Base-by-base conservation (phyloP, 2,329 filamentous ascomycete genomes). In the Beauveria pseudobassiana region DNA sequence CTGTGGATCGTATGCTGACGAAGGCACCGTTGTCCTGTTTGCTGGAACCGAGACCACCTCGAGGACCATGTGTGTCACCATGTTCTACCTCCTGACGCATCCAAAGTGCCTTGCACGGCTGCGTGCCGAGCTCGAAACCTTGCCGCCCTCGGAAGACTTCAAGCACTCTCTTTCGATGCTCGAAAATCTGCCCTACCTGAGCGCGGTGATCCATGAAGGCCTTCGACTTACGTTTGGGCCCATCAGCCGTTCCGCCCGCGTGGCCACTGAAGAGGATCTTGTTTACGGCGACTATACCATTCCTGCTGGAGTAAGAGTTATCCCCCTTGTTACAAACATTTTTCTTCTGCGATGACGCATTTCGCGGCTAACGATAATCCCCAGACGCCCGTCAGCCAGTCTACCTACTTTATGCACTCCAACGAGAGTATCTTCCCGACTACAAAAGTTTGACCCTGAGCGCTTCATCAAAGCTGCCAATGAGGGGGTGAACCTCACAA, bases 11-110 rank as follows among this genome's bases (percentile, higher is more conserved):
- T 18, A 43, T 66, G 6, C 38, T 64, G 18, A 67, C 24, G 67
- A 69, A 40, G 62, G 65, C 20, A 57, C 52, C 14, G 61, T 50
- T 12, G 38, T 68, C 18, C 16, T 67, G 16, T 50, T 64, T 40
- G 67, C 64, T 3, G 66, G 67, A 5, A 67, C 66, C 0, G 67
- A 67, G 48, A 66, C 67, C 1, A 60, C 66, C 1, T 57, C 65
- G 4, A 46, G 43, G 2, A 28, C 54, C 2, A 8, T 57, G 43
- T n/a, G 12, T 22, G 54, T 57, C 12, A 28, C 18, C 42, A 46
- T 48, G 26, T 57, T 57, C 9, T 43, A 57, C n/a, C 43, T 57
- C 3, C 14, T 57, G 9, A 38, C 18, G 5, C 16, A 57, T 10
- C 43, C 43, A 2, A 4, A 10, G 3, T 26, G 22, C 20, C 42